phyloP scores from a whole-genome alignment of 2,329 filamentous ascomycete genomes.

The Leptographium lundbergii region DNA sequence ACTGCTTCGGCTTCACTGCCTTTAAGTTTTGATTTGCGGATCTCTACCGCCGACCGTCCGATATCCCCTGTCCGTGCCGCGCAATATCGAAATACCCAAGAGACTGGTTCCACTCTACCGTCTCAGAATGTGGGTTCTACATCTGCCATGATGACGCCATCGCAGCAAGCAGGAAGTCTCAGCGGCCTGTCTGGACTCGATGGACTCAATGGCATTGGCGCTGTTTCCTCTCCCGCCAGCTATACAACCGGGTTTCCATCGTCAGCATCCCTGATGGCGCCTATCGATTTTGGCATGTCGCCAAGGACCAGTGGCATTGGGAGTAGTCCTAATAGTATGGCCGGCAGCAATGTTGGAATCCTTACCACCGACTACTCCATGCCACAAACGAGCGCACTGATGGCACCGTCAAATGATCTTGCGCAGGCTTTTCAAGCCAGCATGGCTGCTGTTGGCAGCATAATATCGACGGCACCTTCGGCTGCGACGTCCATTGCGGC shows the following conservation, averaged over 20 bases:
- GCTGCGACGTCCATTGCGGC: no score
- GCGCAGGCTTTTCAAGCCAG: no score
- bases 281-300: slow-evolving; percentile 38
- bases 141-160: neutral
- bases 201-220: neutral
- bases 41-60: neutral
- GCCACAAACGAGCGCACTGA: neutral
- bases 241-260: neutral
- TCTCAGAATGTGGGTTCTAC: neutral
- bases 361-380: neutral
- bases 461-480: no score
- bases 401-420: no score
- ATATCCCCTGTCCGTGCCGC: neutral
- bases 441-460: no score
- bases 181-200: neutral
- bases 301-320: slow-evolving; percentile 11
- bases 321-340: slow-evolving; percentile 24
- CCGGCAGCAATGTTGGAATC: slow-evolving; percentile 11
- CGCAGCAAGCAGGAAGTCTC: neutral
- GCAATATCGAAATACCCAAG: neutral
- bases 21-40: slow-evolving; percentile 27
- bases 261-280: slow-evolving; percentile 40
- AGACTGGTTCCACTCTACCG: neutral
- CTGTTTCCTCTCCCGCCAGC: neutral
- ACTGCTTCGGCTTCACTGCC: slow-evolving; percentile 34